Conservation (phyloP, 495 filamentous ascomycete genomes). For the Lindgomyces ingoldianus region DNA sequence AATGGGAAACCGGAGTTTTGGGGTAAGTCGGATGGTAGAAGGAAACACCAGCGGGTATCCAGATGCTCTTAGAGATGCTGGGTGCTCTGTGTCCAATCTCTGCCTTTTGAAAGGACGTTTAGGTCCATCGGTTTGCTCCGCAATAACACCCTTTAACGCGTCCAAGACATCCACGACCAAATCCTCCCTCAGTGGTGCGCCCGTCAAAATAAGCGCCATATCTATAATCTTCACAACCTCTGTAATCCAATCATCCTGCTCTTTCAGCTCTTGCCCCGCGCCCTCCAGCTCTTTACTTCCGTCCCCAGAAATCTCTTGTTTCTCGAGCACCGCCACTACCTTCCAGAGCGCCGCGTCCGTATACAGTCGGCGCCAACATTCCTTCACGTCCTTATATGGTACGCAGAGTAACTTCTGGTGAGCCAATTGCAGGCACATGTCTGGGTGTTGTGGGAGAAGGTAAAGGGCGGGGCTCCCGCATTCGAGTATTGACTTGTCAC, state of each 20-base stretch:
- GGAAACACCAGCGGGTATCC: slow-evolving; percentile 24
- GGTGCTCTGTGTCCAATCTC: slow-evolving; percentile 9
- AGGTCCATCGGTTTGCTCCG: neutral
- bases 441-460: slow-evolving; percentile 45
- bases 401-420: slow-evolving; percentile 71
- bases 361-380: slow-evolving; percentile 74
- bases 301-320: slow-evolving; percentile 6
- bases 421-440: slow-evolving; percentile 49
- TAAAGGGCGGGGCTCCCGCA: slow-evolving; percentile 44
- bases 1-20: slow-evolving; percentile 24
- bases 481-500: slow-evolving; percentile 48
- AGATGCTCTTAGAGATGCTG: too few relatives aligned
- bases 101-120: slow-evolving; percentile 13
- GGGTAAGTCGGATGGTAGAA: neutral
- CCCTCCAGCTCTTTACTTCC: neutral
- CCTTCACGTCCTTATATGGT: slow-evolving; percentile 71
- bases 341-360: slow-evolving; percentile 75
- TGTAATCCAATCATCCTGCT: slow-evolving; percentile 36
- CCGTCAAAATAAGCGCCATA: slow-evolving; percentile 78
- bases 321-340: slow-evolving; percentile 44
- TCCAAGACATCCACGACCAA: slow-evolving; percentile 60
- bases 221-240: slow-evolving; percentile 69
- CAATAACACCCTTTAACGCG: slow-evolving; percentile 46
- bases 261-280: neutral
- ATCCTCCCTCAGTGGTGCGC: slow-evolving; percentile 64